A percentile compares a stretch with the other conserved stretches of the same genome.
Evolutionary conservation across 306 rosid genomes (phyloP).

Genomic region (Castanea mollissima): DNA sequence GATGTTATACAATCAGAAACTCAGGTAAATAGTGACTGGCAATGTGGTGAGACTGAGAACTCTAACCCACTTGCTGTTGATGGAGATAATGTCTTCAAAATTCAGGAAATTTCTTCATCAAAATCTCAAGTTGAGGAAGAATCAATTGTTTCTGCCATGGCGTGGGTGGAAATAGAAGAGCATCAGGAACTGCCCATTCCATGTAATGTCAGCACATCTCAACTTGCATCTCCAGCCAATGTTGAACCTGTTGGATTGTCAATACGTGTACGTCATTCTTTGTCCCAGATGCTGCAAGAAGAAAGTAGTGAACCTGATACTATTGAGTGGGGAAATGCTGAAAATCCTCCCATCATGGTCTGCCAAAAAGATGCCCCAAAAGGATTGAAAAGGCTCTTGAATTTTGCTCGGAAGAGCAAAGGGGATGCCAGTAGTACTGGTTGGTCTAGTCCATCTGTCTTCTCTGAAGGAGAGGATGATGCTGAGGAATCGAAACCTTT

Average conservation of each 20-base stretch:
- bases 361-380: constrained; percentile 91
- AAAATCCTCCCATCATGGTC: constrained; percentile 75
- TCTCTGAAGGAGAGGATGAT: constrained; percentile 98
- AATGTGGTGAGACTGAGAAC: constrained; percentile 40
- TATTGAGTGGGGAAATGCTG: constrained; percentile 92
- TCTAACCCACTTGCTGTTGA: constrained; percentile 41
- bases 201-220: constrained; percentile 43
- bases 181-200: constrained; percentile 53
- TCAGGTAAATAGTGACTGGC: constrained; percentile 43
- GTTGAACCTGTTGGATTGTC: constrained; percentile 45
- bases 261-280: constrained; percentile 88
- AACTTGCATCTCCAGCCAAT: constrained; percentile 44
- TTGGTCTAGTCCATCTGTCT: constrained; percentile 92
- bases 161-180: constrained; percentile 93
- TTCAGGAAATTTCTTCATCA: constrained; percentile 45
- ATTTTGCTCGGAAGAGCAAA: constrained; percentile 92
- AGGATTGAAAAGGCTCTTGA: constrained; percentile 90
- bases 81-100: constrained; percentile 34
- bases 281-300: constrained; percentile 97
- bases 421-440: constrained; percentile 72
- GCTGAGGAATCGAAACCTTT: constrained; percentile 56
- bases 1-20: constrained; percentile 46
- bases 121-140: constrained; percentile 64
- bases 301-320: constrained; percentile 82
- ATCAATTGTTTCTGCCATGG: constrained; percentile 69